Evolutionary conservation across 768 basidiomycete genomes (phyloP).

Genomic region (Galerina marginata): DNA sequence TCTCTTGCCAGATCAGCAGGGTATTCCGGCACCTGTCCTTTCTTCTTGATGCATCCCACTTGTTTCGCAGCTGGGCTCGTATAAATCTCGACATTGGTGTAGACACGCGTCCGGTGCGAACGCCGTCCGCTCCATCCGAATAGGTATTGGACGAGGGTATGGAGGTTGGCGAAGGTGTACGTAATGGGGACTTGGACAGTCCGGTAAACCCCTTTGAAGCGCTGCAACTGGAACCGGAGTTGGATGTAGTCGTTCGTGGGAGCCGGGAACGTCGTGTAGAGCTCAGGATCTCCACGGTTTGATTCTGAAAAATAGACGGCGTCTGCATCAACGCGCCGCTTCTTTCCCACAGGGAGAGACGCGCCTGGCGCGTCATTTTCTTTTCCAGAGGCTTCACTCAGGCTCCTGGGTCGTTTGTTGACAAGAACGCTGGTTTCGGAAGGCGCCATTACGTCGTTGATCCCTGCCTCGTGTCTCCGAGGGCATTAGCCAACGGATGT

Average conservation of each 20-base stretch:
- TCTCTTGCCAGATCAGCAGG: neutral
- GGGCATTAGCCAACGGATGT: too few relatives aligned
- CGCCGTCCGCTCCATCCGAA: slow-evolving; percentile 43
- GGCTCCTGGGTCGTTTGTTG: too few relatives aligned
- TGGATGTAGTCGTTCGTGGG: slow-evolving; percentile 10
- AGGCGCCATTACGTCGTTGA: too few relatives aligned
- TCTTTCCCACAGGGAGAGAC: too few relatives aligned
- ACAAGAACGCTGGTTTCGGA: too few relatives aligned
- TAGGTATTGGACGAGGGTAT: slow-evolving; percentile 63
- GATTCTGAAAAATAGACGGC: too few relatives aligned
- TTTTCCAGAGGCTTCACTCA: too few relatives aligned
- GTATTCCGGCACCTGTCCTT: slow-evolving; percentile 10
- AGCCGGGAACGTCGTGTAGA: slow-evolving; percentile 10
- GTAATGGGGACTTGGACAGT: slow-evolving; percentile 69
- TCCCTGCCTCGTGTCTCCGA: too few relatives aligned
- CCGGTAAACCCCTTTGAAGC: slow-evolving; percentile 51
- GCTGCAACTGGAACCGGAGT: slow-evolving; percentile 15
- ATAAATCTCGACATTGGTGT: slow-evolving; percentile 20
- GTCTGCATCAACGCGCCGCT: too few relatives aligned
- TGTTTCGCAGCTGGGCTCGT: slow-evolving; percentile 2
- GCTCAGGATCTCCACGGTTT: neutral
- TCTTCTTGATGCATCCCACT: slow-evolving; percentile 16
- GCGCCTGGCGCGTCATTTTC: too few relatives aligned
- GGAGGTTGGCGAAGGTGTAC: slow-evolving; percentile 69
- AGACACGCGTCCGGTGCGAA: slow-evolving; percentile 14